Conservation (phyloP, 163 green algal genomes). For the Chlamydomonas reinhardtii region DNA sequence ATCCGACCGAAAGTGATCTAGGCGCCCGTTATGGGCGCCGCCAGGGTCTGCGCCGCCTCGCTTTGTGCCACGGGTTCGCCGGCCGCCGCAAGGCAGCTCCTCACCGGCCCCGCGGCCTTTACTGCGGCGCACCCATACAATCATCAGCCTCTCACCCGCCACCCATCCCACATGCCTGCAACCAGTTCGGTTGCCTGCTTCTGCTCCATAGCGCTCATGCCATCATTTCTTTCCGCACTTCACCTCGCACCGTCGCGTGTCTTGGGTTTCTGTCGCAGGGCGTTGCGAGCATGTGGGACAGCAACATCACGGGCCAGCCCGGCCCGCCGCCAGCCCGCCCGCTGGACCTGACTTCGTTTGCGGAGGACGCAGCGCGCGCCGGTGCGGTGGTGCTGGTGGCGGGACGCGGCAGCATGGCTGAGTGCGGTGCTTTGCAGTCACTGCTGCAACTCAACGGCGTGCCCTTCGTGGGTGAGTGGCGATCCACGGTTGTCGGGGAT, state of each 20-base stretch:
- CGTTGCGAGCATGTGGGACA: conserved; percentile 24
- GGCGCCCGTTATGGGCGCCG: conserved; percentile 45
- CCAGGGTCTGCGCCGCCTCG: background rate
- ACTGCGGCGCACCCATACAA: conserved; percentile 10
- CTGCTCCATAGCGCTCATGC: too few species aligned
- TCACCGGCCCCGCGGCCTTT: background rate
- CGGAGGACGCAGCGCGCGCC: conserved; percentile 1
- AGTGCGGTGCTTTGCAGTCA: conserved; percentile 13
- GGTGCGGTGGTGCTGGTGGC: conserved; percentile 36
- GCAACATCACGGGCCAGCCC: conserved; percentile 12
- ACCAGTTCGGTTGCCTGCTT: too few species aligned
- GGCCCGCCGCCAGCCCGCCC: conserved; percentile 25
- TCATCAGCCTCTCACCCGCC: too few species aligned
- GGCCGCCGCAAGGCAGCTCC: background rate
- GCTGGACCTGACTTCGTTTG: conserved; percentile 21
- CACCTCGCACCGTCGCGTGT: background rate
- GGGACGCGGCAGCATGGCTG: conserved; percentile 23
- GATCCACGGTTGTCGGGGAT: too few species aligned
- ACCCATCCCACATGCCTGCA: too few species aligned
- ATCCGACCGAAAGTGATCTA: conserved; percentile 38
- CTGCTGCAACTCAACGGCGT: conserved; percentile 43
- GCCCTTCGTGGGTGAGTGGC: conserved; percentile 28
- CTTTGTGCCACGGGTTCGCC: background rate
- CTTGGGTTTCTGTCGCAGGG: too few species aligned
- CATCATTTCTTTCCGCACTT: too few species aligned